phyloP scores from a whole-genome alignment of 306 rosid genomes.

The barrel medic (Medicago truncatula) region MtrunA17r5.0-ANR NC_053042.1:7163001-7163500 shows the following conservation, averaged over 20 bases:
- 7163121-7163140: too few relatives aligned
- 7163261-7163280: conserved; percentile 27
- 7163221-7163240: background rate
- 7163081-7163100: too few relatives aligned
- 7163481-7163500: conserved; percentile 35
- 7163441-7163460: conserved; percentile 9
- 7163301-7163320: conserved; percentile 14
- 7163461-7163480: conserved; percentile 19
- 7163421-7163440: conserved; percentile 5
- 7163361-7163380: conserved; percentile 12
- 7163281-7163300: conserved; percentile 36
- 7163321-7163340: conserved; percentile 35
- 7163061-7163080: too few relatives aligned
- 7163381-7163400: conserved; percentile 4
- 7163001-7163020: too few relatives aligned
- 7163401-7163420: conserved; percentile 14
- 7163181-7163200: too few relatives aligned
- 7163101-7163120: too few relatives aligned
- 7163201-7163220: too few relatives aligned
- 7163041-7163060: too few relatives aligned
- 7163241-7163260: conserved; percentile 3
- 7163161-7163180: too few relatives aligned
- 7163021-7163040: too few relatives aligned
- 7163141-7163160: too few relatives aligned
- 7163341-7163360: conserved; percentile 20